These are phyloP conservation scores for Rasamsonia emersonii DNA, from an alignment of 2,329 filamentous ascomycete species.

Conservation along the genomic window DNA sequence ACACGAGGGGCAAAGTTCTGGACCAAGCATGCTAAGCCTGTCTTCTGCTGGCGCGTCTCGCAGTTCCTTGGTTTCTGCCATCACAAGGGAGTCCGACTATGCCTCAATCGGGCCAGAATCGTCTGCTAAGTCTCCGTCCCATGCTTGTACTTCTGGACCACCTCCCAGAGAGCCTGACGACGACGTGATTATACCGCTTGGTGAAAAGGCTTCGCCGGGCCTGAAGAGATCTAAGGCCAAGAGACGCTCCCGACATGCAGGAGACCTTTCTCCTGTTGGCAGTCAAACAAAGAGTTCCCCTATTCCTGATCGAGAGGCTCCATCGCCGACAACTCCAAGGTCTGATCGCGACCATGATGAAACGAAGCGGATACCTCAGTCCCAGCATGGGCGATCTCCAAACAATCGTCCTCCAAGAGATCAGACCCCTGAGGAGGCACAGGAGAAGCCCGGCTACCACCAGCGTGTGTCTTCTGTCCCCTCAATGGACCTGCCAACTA, in stretches of 20 bases:
- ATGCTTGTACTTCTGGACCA: conserved; percentile 22
- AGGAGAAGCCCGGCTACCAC: conserved; percentile 17
- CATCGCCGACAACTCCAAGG: conserved; percentile 8
- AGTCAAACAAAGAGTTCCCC: conserved; percentile 15
- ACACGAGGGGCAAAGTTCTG: conserved; percentile 21
- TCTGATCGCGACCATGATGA: conserved; percentile 12
- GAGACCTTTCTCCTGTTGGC: conserved; percentile 20
- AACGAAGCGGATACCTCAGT: conserved; percentile 1
- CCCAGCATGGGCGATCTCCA: conserved; percentile 9
- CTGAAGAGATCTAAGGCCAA: conserved; percentile 35
- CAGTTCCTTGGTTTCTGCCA: conserved; percentile 21
- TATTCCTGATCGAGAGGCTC: conserved; percentile 13
- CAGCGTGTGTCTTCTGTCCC: conserved; percentile 39
- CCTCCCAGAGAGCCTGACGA: conserved; percentile 16
- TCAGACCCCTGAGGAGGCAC: conserved; percentile 17
- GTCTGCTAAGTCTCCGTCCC: conserved; percentile 14
- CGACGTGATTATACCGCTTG: conserved; percentile 13
- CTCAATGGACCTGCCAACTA: conserved; percentile 36
- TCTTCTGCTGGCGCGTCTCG: conserved; percentile 18
- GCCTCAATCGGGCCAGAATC: conserved; percentile 16
- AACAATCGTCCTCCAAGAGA: conserved; percentile 16
- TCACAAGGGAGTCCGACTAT: conserved; percentile 27
- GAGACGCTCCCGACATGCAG: conserved; percentile 30
- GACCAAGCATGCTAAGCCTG: conserved; percentile 24
- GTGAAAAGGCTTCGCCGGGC: conserved; percentile 24